Evolutionary conservation across 2,329 filamentous ascomycete genomes (phyloP).

Genomic region (Fusarium dlaminii): DNA sequence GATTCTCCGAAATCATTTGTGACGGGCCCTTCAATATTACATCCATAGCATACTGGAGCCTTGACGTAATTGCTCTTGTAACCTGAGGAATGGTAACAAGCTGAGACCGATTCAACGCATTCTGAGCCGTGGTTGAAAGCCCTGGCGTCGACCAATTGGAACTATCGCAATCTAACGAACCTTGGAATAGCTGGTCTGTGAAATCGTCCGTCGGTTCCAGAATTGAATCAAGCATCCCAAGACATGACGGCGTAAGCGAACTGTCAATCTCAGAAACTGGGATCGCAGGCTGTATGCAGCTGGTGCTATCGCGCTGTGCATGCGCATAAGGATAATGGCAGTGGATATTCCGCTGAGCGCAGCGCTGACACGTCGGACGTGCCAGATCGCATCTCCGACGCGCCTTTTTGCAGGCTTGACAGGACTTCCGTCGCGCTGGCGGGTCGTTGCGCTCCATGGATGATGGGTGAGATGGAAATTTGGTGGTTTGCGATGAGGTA

Average conservation of each 20-base stretch:
- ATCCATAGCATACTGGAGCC: neutral
- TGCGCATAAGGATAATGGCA: neutral
- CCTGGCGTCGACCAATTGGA: fast-evolving
- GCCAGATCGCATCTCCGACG: neutral
- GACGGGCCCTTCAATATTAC: neutral
- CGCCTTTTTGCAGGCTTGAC: neutral
- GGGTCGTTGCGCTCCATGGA: neutral
- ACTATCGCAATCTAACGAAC: neutral
- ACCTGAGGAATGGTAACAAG: neutral
- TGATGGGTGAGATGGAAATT: neutral
- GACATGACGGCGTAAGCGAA: fast-evolving
- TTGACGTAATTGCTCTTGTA: neutral
- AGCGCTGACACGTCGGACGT: neutral
- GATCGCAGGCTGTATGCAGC: fast-evolving
- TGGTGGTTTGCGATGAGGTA: neutral
- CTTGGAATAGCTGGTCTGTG: neutral
- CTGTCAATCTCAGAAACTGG: fast-evolving
- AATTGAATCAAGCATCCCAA: neutral
- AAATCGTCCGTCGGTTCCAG: neutral
- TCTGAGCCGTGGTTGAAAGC: neutral
- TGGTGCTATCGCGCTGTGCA: neutral
- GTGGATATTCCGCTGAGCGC: neutral
- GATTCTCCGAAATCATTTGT: neutral
- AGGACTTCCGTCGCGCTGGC: neutral
- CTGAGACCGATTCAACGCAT: neutral